Percentiles rank a stretch among this genome's conserved stretches.
These are phyloP conservation scores for Pseudonitzschia multiseries DNA, from an alignment of 108 stramenopile species.

Conservation along the genomic window DNA sequence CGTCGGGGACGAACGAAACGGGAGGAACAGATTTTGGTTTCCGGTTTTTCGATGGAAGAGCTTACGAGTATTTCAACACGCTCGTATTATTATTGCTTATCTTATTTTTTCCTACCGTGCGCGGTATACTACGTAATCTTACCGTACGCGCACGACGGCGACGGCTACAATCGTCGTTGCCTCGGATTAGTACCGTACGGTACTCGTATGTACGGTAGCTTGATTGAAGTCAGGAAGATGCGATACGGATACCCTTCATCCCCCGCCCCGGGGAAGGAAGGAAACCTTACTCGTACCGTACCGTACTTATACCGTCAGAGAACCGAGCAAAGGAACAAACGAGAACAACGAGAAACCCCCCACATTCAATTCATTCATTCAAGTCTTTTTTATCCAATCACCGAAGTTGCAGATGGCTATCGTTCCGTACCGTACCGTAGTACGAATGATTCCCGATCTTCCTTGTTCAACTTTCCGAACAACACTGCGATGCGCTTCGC, in stretches of 20 bases:
- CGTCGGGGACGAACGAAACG: background rate
- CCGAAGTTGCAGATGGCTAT: background rate
- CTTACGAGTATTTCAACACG: no score
- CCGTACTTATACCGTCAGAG: background rate
- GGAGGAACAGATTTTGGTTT: background rate
- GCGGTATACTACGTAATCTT: no score
- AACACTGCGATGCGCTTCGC: background rate
- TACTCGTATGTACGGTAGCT: background rate
- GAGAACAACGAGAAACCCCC: background rate
- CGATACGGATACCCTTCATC: no score
- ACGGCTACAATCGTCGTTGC: no score
- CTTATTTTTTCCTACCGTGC: no score
- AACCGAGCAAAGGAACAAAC: background rate
- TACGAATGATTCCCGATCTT: no score
- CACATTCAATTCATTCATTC: background rate
- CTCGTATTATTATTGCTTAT: no score
- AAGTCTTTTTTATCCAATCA: background rate
- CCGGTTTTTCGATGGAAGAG: no score
- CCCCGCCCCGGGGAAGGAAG: no score
- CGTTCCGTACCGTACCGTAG: no score
- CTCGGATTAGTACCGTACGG: no score
- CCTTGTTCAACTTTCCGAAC: slow-evolving; percentile 8
- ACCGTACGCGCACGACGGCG: no score
- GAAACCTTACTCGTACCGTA: background rate
- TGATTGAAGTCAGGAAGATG: background rate